Evolutionary conservation across 2,329 filamentous ascomycete species (phyloP), one percentile per base, ranked within the genome.

Genomic region (Gnomoniopsis smithogilvyi): DNA sequence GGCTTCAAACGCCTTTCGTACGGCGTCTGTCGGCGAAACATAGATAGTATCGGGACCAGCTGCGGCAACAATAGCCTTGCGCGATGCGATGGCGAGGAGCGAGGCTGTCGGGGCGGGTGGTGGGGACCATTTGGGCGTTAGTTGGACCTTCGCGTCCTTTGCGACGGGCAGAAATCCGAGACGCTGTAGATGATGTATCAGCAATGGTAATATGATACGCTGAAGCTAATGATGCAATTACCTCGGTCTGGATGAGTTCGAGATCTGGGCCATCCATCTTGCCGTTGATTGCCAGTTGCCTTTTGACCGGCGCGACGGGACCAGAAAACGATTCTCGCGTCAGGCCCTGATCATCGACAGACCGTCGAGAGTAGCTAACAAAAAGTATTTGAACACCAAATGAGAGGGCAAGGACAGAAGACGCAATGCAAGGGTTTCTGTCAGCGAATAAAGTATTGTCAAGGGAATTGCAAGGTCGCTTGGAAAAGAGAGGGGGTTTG

Each of bases 161-260:
- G 88, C 86, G 48, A 96, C 76, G 54, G 90, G 85, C 65, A 89
- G 83, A 74, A 99, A 98, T 6, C 91, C 92, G 51, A 99, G 78
- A 65, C 83, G 83, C 90, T 83, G 33, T 45, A 52, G 52, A 14
- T 43, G 6, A 33, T n/a, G 41, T 22, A 55, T 66, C 58, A 67
- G 67, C 59, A 66, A 58, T 43, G 54, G 56, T 54, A 55, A 56
- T 30, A 54, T 51, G 54, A 46, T 34, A 19, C 45, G 54, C 19
- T 33, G 48, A 48, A 22, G 54, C 26, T 52, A 45, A 51, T 33
- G 33, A 21, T 4, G 38, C n/a, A 68, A 75, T 64, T 76, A 92
- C 90, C 80, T 96, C 91, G 65, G 92, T 94, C 72, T 88, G 85
- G 66, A 96, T 89, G 64, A 92, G 87, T 65, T 87, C 80, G 56